Base-by-base conservation (phyloP, 176 grass and related monocot species). In the Microstegium vimineum region DNA sequence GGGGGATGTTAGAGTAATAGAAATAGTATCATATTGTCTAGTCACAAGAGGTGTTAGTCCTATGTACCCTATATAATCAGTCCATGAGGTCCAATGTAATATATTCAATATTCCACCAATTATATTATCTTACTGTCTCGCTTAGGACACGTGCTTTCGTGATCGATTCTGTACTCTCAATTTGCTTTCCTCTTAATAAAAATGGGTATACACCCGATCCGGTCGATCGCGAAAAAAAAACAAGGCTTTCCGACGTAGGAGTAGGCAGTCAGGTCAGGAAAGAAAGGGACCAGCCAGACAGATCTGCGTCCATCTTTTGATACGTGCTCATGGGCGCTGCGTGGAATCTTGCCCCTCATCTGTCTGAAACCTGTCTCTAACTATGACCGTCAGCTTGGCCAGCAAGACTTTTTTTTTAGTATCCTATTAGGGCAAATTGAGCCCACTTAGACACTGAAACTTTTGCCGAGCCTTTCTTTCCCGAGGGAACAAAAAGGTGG, bases 401-500 rank as follows among this genome's bases (percentile, higher is more conserved):
- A 80, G n/a, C 60, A 8, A 59, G 8, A 59, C 1, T 26, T 62
- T 81, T 80, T 57, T 76, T 28, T 89, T 35, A 86, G 79, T 86
- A 83, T 82, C 79, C 74, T 90, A 86, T 74, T 54, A 90, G 79
- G 84, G 74, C 84, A 83, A 86, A 83, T 52, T 74, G 84, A 87
- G 38, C 79, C 84, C 74, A 83, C 79, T 83, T 79, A 75, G 28
- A 81, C 73, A 59, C 83, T 82, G 78, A 51, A 85, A 80, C 86
- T 88, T 81, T 59, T 63, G 83, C 45, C 35, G 59, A 66, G 62
- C 62, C 67, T 88, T 92, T 83, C 88, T 84, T 92, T 79, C 88
- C 68, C 63, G 83, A 87, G 76, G 82, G 85, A 95, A 86, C 82
- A 84, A 79, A 90, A 90, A 90, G 93, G 56, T 67, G 13, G 85